Base-by-base conservation (phyloP, 169 alveolate species). In the Plasmodium gaboni region DNA sequence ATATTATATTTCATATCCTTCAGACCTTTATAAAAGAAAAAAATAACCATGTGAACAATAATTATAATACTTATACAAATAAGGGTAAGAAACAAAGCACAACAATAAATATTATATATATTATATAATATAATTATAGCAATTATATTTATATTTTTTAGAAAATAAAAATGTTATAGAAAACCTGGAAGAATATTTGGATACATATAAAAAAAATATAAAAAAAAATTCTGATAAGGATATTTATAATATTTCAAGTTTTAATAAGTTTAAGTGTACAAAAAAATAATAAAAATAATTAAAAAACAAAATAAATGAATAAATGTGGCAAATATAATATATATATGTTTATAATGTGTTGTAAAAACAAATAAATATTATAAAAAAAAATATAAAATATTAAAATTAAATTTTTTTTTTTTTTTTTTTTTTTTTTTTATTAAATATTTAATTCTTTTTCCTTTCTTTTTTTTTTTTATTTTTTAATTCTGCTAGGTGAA, bases 191-290 rank as follows among this genome's bases (percentile, higher is more conserved):
- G 83, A 80, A 61, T 80, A 80, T 51, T 71, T 80, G 26, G 85
- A 80, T 42, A 80, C 90, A 15, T 80, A 80, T 68, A 80, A 80
- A 67, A 80, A 80, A 60, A 80, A 80, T 80, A 51, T 80, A 19
- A 76, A 48, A 68, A 72, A 65, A 38, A 80, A 68, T 63, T 48
- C 24, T 57, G 57, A 59, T 59, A 73, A 38, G 10, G 89, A 78
- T 46, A 50, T 80, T 68, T 63, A 42, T 32, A 32, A 55, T 19
- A 68, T 53, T 28, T 15, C 72, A 2, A 38, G 50, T 68, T 80
- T 80, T 32, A 80, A 72, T 73, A 80, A 80, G 69, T 67, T 80
- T 59, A 80, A 67, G 67, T 65, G 90, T 80, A 76, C 69, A 22
- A 22, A 13, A 17, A n/a, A 24, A 74, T 60, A 19, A 22, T 19